Evolutionary conservation across 108 stramenopile genomes (phyloP), one percentile per base, ranked within the genome.

Genomic region (Skeletonema menzelii): DNA sequence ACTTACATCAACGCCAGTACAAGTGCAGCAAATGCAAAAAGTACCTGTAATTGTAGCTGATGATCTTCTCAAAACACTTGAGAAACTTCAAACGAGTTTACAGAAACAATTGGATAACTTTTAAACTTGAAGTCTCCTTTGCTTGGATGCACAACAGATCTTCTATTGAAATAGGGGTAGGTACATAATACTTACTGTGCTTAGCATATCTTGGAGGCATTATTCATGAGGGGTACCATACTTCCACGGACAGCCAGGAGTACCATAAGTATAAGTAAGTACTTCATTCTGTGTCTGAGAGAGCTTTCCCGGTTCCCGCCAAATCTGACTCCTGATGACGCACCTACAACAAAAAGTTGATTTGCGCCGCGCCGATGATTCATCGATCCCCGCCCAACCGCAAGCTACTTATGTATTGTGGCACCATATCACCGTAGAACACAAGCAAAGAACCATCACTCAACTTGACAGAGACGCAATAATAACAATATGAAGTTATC

Each of bases 61-160:
- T n/a, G 49, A 53, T 53, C 49, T 53, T 10, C 49, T 53, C 20
- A 53, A 53, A 53, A 22, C 49, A 53, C 49, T 53, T 15, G 49
- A 53, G n/a, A 53, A 53, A 22, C 49, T 53, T 1, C 8, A 53
- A 53, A 53, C 20, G 10, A 22, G 1, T 10, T 53, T 53, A 2
- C 49, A 53, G 49, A 53, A 53, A 22, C 49, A 53, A 22, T 53
- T 53, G 49, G 49, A 24, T 24, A 22, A 22, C 0, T 53, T 53
- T 24, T 53, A 22, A 53, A 20, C 5, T 19, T n/a, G 19, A n/a
- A n/a, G n/a, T n/a, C n/a, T n/a, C n/a, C n/a, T n/a, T n/a, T n/a
- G n/a, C n/a, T n/a, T n/a, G n/a, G n/a, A n/a, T n/a, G n/a, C n/a
- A n/a, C n/a, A n/a, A n/a, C n/a, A n/a, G n/a, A n/a, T n/a, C n/a